Evolutionary conservation across 2,329 filamentous ascomycete species (phyloP).

Genomic region (Erysiphe neolycopersici): DNA sequence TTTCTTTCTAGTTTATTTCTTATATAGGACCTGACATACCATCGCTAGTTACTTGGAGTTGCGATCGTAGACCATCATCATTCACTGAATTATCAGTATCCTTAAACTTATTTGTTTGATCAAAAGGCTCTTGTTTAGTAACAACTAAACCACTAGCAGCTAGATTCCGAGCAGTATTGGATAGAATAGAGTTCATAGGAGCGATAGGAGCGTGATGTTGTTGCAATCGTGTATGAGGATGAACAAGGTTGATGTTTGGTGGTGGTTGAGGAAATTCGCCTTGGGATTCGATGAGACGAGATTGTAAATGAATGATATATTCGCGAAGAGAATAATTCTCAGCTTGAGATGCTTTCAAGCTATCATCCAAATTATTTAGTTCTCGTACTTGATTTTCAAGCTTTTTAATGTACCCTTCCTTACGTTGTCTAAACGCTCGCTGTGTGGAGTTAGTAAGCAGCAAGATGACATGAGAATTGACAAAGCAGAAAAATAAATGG

Average conservation of each 20-base stretch:
- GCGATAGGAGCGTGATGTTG: conserved; percentile 12
- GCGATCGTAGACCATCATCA: conserved; percentile 24
- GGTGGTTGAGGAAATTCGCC: conserved; percentile 69
- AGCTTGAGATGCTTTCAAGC: conserved; percentile 52
- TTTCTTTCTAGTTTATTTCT: background rate
- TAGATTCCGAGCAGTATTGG: conserved; percentile 10
- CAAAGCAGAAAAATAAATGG: conserved; percentile 13
- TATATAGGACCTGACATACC: conserved; percentile 9
- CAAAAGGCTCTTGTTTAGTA: conserved; percentile 8
- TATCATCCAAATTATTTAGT: conserved; percentile 45
- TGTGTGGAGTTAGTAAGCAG: conserved; percentile 17
- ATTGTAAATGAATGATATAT: conserved; percentile 78
- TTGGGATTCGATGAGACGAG: conserved; percentile 55
- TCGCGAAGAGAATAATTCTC: conserved; percentile 83
- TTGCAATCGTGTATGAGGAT: conserved; percentile 15
- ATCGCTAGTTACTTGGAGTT: conserved; percentile 20
- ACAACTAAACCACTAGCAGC: conserved; percentile 12
- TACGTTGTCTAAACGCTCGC: conserved; percentile 91
- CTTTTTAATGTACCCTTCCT: conserved; percentile 95
- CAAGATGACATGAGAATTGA: conserved; percentile 15
- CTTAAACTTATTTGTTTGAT: conserved; percentile 15
- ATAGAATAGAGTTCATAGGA: conserved; percentile 14
- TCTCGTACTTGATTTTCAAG: conserved; percentile 83
- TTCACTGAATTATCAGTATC: conserved; percentile 17
- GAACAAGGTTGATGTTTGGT: conserved; percentile 44